Evolutionary conservation across 2,329 filamentous ascomycete species (phyloP).

Genomic region (Talaromyces sp.): DNA sequence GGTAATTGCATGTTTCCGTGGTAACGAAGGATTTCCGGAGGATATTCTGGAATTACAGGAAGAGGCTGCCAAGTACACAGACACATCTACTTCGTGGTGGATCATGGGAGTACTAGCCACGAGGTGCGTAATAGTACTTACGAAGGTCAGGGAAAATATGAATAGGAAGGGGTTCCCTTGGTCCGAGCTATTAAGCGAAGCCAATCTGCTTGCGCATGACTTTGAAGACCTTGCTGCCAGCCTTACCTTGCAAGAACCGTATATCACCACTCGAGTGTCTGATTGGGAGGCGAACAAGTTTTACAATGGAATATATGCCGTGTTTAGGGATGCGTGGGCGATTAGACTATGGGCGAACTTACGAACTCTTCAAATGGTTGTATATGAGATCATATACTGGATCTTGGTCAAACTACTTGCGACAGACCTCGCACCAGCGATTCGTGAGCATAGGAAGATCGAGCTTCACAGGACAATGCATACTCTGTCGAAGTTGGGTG

Average conservation of each 20-base stretch:
- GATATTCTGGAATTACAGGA: neutral
- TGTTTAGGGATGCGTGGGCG: neutral
- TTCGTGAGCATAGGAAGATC: neutral
- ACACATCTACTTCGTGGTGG: neutral
- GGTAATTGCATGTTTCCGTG: neutral
- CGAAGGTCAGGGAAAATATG: neutral
- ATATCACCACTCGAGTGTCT: neutral
- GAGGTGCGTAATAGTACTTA: neutral
- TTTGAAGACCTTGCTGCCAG: neutral
- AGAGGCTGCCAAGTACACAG: neutral
- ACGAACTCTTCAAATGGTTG: neutral
- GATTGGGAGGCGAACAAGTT: neutral
- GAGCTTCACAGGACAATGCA: neutral
- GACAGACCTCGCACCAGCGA: neutral
- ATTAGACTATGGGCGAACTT: neutral
- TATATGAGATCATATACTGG: neutral
- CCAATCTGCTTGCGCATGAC: neutral
- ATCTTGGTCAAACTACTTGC: neutral
- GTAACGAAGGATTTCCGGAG: neutral
- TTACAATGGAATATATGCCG: neutral
- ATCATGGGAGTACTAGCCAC: neutral
- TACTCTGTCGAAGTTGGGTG: neutral
- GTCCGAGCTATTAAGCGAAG: neutral
- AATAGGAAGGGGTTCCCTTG: neutral
- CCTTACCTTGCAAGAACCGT: neutral